Evolutionary conservation across 805 yeast genomes (phyloP).

Genomic region (Debaryomyces hansenii): DNA sequence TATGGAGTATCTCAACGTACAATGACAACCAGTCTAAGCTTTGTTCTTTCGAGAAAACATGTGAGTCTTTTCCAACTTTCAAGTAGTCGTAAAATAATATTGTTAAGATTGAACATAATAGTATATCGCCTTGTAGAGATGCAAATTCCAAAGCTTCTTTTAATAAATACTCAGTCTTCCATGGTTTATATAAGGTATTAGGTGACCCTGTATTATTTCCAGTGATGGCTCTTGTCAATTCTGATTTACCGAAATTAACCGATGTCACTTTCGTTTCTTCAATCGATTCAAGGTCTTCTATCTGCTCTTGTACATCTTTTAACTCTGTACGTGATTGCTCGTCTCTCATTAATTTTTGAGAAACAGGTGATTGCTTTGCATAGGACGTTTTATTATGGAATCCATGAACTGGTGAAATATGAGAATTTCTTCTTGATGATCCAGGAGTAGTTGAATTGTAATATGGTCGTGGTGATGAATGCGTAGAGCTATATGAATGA

Average conservation of each 20-base stretch:
- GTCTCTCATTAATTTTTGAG: constrained; percentile 4
- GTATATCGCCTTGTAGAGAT: constrained; percentile 60
- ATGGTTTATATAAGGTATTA: constrained; percentile 39
- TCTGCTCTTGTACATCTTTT: constrained; percentile 11
- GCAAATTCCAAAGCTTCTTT: constrained; percentile 55
- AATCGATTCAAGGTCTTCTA: constrained; percentile 11
- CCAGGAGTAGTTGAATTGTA: constrained; percentile 6
- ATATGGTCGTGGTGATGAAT: constrained; percentile 5
- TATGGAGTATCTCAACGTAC: constrained; percentile 55
- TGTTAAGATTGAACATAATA: constrained; percentile 58
- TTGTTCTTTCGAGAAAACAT: constrained; percentile 15
- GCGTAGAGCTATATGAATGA: constrained; percentile 2
- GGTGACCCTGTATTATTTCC: constrained; percentile 9
- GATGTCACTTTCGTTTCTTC: constrained; percentile 6
- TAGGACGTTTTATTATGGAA: constrained; percentile 1
- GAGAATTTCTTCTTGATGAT: constrained; percentile 22
- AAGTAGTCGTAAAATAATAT: constrained; percentile 47
- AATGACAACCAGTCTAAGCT: constrained; percentile 56
- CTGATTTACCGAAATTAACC: constrained; percentile 6
- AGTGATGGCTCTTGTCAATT: constrained; percentile 11
- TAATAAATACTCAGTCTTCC: constrained; percentile 55
- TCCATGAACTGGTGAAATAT: constrained; percentile 17
- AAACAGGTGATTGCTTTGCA: constrained; percentile 1
- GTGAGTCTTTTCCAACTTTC: constrained; percentile 15
- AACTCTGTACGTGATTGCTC: constrained; percentile 1